phyloP scores from a whole-genome alignment of 441 rosid genomes.

The Gossypium trilobum region DNA sequence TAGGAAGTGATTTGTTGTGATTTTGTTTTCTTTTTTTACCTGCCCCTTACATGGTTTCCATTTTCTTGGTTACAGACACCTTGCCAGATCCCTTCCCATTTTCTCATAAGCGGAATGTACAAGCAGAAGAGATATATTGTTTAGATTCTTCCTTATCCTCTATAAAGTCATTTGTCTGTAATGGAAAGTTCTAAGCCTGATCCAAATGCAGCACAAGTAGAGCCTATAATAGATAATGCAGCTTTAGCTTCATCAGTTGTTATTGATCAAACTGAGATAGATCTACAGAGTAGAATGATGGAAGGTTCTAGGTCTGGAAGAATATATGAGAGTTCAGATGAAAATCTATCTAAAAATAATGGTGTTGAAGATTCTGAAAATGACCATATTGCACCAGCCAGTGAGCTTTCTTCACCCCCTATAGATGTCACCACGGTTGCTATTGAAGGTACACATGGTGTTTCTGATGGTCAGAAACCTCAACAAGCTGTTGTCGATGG shows the following conservation, averaged over 20 bases:
- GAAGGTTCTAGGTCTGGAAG: conserved; percentile 25
- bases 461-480: conserved; percentile 2
- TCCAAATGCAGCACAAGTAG: conserved; percentile 14
- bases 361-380: conserved; percentile 13
- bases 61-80: conserved; percentile 24
- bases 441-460: neutral
- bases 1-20: conserved; percentile 1
- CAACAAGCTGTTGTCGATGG: neutral
- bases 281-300: conserved; percentile 20
- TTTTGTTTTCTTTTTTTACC: neutral
- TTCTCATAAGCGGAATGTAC: conserved; percentile 41
- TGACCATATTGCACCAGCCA: conserved; percentile 7
- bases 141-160: conserved; percentile 21
- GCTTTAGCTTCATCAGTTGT: conserved; percentile 22
- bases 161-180: neutral
- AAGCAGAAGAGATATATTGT: conserved; percentile 30
- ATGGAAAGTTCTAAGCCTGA: conserved; percentile 28
- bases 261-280: conserved; percentile 17
- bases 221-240: conserved; percentile 16
- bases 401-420: neutral
- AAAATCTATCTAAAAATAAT: conserved; percentile 24
- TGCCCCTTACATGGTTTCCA: neutral
- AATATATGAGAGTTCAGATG: conserved; percentile 16
- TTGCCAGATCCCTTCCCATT: conserved; percentile 16
- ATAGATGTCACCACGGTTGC: neutral